Base-by-base conservation (phyloP, 306 rosid genomes). In the Casuarina equisetifolia region DNA sequence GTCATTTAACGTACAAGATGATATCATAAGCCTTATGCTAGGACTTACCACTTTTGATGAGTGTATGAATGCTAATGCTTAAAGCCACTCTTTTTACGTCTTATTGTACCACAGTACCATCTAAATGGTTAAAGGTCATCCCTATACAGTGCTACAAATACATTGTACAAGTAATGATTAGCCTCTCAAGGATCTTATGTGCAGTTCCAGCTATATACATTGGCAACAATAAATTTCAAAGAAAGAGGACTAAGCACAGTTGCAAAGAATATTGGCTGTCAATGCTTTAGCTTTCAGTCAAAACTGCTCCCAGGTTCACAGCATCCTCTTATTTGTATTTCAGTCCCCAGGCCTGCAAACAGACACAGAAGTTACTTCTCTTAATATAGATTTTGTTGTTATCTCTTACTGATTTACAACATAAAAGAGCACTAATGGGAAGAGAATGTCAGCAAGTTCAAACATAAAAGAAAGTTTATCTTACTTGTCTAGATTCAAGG, bases 331-430 rank as follows among this genome's bases (percentile, higher is more conserved):
- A 35, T 51, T 76, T 82, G 79, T 78, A 93, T 85, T 78, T 86
- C 68, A 91, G 74, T 82, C 83, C 87, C 97, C 97, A 89, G 59
- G 93, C 94, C 97, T 92, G 96, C 90, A 88, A 74, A 78, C 73
- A 68, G 81, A 46, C 74, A 73, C 17, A 82, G 20, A 55, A 42
- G 69, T 42, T 64, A 63, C 9, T 55, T 52, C 49, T 74, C 35
- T 79, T 40, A 59, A 25, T 38, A 53, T 61, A 2, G 4, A 19
- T n/a, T 7, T 55, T 55, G 13, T 57, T 19, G 12, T 0, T 6
- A 2, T 57, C 35, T 57, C 63, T 19, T 57, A 12, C 50, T 74
- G 59, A n/a, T 32, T 7, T 36, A 19, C 35, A 17, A n/a, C 51
- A 8, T 48, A 1, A 48, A 48, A 48, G 11, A 48, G 12, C 13